Evolutionary conservation across 805 yeast genomes (phyloP), one percentile per base, ranked within the genome.

Genomic region (Saturnispora sanitii): DNA sequence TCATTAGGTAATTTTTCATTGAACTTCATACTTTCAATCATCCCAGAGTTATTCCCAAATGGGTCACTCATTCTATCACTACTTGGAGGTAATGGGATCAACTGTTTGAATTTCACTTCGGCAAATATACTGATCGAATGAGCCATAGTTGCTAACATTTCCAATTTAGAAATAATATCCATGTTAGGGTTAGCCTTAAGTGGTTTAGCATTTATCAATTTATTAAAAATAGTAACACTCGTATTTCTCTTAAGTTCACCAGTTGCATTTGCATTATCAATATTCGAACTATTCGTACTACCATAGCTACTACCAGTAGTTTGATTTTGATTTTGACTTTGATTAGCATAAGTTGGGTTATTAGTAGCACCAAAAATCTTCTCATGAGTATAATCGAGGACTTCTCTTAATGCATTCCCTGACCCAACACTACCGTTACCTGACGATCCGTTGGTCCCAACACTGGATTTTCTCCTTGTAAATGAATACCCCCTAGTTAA

Each of bases 71-170:
- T 18, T 19, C 36, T 23, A 18, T 38, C 36, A 3, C 33, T 20
- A 27, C 37, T 33, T 0, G 79, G 79, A 1, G 85, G 81, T 20
- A 78, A 66, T 8, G 95, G 95, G 28, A 82, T 74, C 50, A 88
- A 66, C 62, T 90, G 96, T 32, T 81, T 70, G 52, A 80, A 85
- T 60, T 92, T 92, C 21, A 86, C 87, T 49, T 87, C 95, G 0
- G 96, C 97, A 65, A 81, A 87, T 25, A 86, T 67, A 47, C 79
- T 77, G 17, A 92, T 78, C 0, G 94, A 95, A 55, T 87, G 92
- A 0, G 95, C 86, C 63, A 86, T 87, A 1, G 96, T 86, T 2
- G 95, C 86, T 34, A 86, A 63, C 1, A 77, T 67, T 57, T 87
- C 95, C 44, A 88, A 65, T 41, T 69, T 66, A 21, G 54, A 49